Percentiles rank a stretch among this genome's conserved stretches.
Evolutionary conservation across 208 protist genomes (phyloP).

Genomic region (Trypanosoma avium): DNA sequence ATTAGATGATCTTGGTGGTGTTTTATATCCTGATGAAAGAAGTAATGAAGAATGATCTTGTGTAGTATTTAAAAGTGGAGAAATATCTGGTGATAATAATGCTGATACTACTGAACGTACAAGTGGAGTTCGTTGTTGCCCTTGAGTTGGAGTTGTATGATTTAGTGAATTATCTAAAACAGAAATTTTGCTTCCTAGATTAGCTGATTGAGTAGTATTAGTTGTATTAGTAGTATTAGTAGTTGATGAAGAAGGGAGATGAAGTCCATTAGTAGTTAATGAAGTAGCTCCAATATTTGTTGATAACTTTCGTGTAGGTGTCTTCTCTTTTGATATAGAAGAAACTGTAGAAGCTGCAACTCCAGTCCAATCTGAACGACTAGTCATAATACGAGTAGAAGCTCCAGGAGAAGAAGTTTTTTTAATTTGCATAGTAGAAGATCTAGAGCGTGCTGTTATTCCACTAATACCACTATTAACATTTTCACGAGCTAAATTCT

Average conservation of each 20-base stretch:
- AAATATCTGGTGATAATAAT: slow-evolving; percentile 10
- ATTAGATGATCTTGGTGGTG: background rate
- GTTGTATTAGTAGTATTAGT: background rate
- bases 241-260: background rate
- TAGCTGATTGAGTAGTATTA: background rate
- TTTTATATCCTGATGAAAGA: slow-evolving; percentile 4
- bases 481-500: background rate
- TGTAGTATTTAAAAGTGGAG: slow-evolving; percentile 7
- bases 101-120: background rate
- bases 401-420: background rate
- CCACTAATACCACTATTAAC: background rate
- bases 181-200: too few species aligned
- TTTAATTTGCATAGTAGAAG: background rate
- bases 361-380: background rate
- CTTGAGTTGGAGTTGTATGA: background rate
- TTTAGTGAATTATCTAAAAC: too few species aligned
- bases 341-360: background rate
- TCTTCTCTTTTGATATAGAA: background rate
- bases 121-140: background rate
- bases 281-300: background rate
- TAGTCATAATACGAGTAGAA: background rate
- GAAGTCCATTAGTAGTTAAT: background rate
- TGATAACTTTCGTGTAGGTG: background rate
- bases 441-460: background rate
- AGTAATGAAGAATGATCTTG: slow-evolving; percentile 20